Percentiles rank a stretch among this genome's conserved stretches.
These are phyloP conservation scores for Pseudogymnoascus sp. DNA, from an alignment of 2,329 filamentous ascomycete species.

Conservation along the genomic window DNA sequence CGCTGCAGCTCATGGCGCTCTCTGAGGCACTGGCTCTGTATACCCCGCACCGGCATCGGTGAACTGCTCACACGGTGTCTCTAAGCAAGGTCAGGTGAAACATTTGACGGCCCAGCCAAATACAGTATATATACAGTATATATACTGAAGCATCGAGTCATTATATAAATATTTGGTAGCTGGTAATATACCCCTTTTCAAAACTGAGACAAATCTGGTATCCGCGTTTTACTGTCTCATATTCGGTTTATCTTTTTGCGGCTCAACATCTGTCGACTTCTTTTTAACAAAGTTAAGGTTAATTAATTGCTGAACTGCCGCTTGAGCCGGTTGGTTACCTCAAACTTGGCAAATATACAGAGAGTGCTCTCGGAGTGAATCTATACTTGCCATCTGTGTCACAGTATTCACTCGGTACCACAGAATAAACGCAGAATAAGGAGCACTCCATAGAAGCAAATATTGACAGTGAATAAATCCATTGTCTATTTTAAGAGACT, in stretches of 20 bases:
- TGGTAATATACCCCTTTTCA: not conserved
- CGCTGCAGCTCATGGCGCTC: not conserved
- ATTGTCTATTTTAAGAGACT: not conserved
- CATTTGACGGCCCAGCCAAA: not conserved
- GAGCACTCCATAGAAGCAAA: not conserved
- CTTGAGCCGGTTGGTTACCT: not conserved
- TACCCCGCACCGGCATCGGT: not conserved
- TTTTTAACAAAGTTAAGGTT: not conserved
- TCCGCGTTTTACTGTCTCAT: not conserved
- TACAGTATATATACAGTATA: constrained; percentile 4
- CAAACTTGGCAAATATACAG: not conserved
- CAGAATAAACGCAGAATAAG: not conserved
- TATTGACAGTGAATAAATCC: not conserved
- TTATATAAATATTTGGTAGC: not conserved
- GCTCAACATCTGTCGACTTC: not conserved
- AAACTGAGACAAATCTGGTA: not conserved
- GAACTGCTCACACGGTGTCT: not conserved
- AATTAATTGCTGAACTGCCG: not conserved
- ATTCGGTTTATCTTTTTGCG: not conserved
- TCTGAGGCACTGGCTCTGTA: not conserved
- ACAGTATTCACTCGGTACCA: not conserved
- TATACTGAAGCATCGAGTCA: not conserved
- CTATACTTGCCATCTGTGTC: not conserved
- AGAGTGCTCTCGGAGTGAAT: not conserved
- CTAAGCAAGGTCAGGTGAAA: not conserved